Evolutionary conservation across 352 stramenopile genomes (phyloP).

Genomic region (Pythium dissotocum): DNA sequence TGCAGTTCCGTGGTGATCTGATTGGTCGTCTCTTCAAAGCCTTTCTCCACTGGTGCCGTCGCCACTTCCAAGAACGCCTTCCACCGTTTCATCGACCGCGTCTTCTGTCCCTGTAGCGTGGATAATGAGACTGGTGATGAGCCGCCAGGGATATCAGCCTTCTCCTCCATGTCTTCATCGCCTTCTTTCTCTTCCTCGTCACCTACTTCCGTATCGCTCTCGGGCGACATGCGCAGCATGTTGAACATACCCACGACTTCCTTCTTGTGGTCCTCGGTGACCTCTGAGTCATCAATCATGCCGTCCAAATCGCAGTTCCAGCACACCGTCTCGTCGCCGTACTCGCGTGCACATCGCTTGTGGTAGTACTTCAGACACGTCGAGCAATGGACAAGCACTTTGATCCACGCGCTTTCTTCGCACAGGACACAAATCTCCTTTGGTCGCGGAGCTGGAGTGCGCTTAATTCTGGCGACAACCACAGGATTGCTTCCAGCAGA

Average conservation of each 20-base stretch:
- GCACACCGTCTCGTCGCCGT: conserved; percentile 66
- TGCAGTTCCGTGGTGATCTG: conserved; percentile 52
- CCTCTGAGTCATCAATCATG: conserved; percentile 77
- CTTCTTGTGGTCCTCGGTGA: conserved; percentile 54
- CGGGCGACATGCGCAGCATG: conserved; percentile 35
- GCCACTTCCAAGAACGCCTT: conserved; percentile 59
- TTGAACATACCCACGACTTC: conserved; percentile 47
- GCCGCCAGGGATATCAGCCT: conserved; percentile 10
- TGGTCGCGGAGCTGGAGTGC: conserved; percentile 30
- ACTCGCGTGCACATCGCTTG: conserved; percentile 66
- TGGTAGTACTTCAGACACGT: conserved; percentile 73
- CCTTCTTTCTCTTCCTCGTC: conserved; percentile 20
- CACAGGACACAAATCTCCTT: conserved; percentile 63
- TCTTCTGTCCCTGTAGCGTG: not conserved
- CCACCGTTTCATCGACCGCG: conserved; percentile 47
- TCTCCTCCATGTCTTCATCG: conserved; percentile 3
- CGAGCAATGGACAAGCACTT: conserved; percentile 41
- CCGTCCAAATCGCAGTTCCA: conserved; percentile 76
- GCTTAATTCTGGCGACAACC: conserved; percentile 20
- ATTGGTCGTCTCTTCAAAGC: conserved; percentile 50
- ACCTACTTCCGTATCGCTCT: conserved; percentile 22
- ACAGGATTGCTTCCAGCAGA: not conserved
- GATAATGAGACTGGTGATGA: conserved; percentile 3
- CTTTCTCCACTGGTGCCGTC: conserved; percentile 48
- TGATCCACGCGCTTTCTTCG: conserved; percentile 42